Base-by-base conservation (phyloP, 2,329 filamentous ascomycete genomes). In the Thelonectria discophora region DNA sequence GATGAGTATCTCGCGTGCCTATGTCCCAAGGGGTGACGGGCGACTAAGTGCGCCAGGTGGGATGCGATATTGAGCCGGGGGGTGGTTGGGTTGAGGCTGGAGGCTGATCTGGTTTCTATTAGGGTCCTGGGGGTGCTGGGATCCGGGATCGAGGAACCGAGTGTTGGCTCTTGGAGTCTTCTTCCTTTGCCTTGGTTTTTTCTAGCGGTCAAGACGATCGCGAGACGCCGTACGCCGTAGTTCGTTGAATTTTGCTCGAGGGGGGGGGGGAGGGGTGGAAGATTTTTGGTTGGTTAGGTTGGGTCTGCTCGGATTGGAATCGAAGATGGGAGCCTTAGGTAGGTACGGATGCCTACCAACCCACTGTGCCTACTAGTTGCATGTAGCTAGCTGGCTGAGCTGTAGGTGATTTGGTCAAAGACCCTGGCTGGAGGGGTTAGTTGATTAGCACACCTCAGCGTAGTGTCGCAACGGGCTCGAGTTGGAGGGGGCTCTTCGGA, bases 141-240 rank as follows among this genome's bases (percentile, higher is more conserved):
- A 39, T 51, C 42, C 56, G 60, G 52, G 43, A 37, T 55, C 32
- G 10, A 34, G 32, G 32, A 34, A 11, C 32, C 32, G 32, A 34
- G 32, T 34, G 32, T 13, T 34, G 32, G 39, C 18, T 45, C 18
- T 47, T 55, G 43, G 52, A 43, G 13, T 34, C 39, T 55, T 52
- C 17, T 53, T 40, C 27, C 47, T 56, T 40, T 49, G 51, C 51
- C 43, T 34, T 60, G 60, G 39, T 55, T 60, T 46, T 13, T 34
- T 34, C 32, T 65, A 42, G 68, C 68, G 68, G 68, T 70, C 68
- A 70, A 62, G 60, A 68, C 62, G 66, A 64, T 63, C 61, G 57
- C 46, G 45, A 68, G 60, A 68, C 66, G 65, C 60, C 65, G 54
- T 65, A 60, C 63, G 68, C 66, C 68, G 66, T 60, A 65, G 40